Base-by-base conservation (phyloP, 1,139 yeast genomes). In the Pneumocystis canis region DNA sequence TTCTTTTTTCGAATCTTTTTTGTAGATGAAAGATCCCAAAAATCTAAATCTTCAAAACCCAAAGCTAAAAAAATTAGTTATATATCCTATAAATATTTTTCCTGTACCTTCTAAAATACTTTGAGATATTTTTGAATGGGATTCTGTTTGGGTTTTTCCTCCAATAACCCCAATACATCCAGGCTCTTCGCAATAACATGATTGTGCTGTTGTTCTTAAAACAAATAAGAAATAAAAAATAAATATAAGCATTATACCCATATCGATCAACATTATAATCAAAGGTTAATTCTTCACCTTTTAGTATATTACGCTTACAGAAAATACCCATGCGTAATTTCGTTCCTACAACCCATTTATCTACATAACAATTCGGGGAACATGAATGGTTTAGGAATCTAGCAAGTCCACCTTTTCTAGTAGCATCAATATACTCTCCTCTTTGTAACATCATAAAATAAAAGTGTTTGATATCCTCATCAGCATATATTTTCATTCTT, bases 391-490 rank as follows among this genome's bases (percentile, higher is more conserved):
- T 92, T 70, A 94, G 87, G 75, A 90, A 92, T 66, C 98, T 78
- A 0, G 95, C 96, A 64, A 90, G 75, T 30, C 90, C 83, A 2
- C 97, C 98, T 74, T 82, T 86, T 61, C 80, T 78, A 1, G 97
- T 90, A 60, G 98, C 98, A 74, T 92, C 98, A 65, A 92, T 88
- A 71, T 89, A 92, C 70, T 92, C 92, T 66, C 89, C 90, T 70
- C 84, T 87, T 69, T 89, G 95, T 67, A 92, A 80, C 97, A 89
- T 89, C 98, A 92, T 92, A 73, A 92, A 92, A 73, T 92, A 92
- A 70, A 92, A 92, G 74, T 92, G 98, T 73, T 82, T 83, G 68
- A 85, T 79, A n/a, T 85, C 82, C 67, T 80, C 79, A 41, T 77
- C 73, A 70, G 87, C 94, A 73, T 92, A 92, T 60, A 80, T 81